These are phyloP conservation scores for Immersiella caudata DNA, from an alignment of 495 filamentous ascomycete species.

Conservation along the genomic window DNA sequence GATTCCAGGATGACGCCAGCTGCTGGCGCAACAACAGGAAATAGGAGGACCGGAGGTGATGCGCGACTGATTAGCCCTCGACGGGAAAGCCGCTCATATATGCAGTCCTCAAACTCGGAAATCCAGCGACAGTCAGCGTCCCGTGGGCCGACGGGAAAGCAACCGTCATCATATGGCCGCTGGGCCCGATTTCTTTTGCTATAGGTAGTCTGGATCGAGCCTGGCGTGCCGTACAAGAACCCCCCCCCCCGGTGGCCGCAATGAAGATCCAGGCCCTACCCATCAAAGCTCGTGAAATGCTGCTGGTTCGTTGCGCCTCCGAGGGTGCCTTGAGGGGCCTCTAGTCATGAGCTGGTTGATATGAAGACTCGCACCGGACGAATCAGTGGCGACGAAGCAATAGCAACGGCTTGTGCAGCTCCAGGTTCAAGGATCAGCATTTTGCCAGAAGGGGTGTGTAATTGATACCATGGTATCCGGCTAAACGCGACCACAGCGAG, in stretches of 20 bases:
- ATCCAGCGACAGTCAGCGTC: conserved; percentile 5
- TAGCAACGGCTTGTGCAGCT: conserved; percentile 13
- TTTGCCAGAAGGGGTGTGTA: conserved; percentile 34
- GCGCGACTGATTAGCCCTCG: conserved; percentile 11
- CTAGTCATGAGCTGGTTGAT: conserved; percentile 4
- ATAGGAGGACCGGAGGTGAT: background rate
- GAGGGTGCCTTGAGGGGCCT: background rate
- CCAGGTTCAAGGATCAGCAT: conserved; percentile 32
- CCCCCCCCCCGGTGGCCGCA: conserved; percentile 22
- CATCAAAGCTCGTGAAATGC: background rate
- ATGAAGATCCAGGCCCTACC: conserved; percentile 17
- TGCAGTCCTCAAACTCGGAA: background rate
- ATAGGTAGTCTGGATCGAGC: conserved; percentile 5
- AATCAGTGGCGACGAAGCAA: conserved; percentile 16
- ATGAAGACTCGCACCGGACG: conserved; percentile 11
- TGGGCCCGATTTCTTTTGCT: conserved; percentile 2
- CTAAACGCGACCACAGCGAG: conserved; percentile 24
- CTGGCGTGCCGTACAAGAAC: conserved; percentile 28
- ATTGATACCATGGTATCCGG: conserved; percentile 32
- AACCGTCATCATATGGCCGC: conserved; percentile 8
- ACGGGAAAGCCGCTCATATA: conserved; percentile 23
- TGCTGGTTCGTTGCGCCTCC: background rate
- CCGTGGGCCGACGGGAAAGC: conserved; percentile 29
- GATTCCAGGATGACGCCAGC: background rate
- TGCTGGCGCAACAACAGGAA: background rate